These are phyloP conservation scores for Suillus spraguei DNA, from an alignment of 768 basidiomycete species.

Conservation along the genomic window DNA sequence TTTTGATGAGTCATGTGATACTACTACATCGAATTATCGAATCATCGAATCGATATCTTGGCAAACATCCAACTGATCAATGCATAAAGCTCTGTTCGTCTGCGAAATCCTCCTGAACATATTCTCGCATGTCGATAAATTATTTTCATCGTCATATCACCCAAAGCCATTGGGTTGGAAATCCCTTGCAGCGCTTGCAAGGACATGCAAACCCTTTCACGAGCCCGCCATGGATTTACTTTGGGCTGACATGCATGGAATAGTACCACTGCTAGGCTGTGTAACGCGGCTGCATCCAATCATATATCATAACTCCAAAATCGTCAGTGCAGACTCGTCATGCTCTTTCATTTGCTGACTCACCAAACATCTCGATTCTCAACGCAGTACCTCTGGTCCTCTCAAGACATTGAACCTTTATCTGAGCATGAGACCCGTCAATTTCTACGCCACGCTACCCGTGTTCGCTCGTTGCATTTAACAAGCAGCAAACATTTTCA, in stretches of 20 bases:
- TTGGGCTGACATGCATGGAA: conserved; percentile 1
- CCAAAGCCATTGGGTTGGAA: not conserved
- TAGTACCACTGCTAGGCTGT: conserved; percentile 1
- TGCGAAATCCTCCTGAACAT: not conserved
- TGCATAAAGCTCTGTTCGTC: not conserved
- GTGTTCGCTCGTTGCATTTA: not conserved
- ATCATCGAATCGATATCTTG: too few relatives aligned
- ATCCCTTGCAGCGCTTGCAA: conserved; percentile 1
- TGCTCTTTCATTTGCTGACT: not conserved
- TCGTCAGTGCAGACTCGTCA: not conserved
- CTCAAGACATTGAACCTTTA: not conserved
- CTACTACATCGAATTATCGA: too few relatives aligned
- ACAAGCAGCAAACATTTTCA: not conserved
- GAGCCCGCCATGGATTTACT: conserved; percentile 3
- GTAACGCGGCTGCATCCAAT: not conserved
- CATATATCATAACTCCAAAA: not conserved
- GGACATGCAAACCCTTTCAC: conserved; percentile 1
- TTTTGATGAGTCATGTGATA: too few relatives aligned
- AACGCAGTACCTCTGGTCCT: not conserved
- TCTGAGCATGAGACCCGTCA: not conserved
- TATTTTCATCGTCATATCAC: not conserved
- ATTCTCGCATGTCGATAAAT: not conserved
- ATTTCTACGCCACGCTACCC: not conserved
- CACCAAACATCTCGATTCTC: not conserved
- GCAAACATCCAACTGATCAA: not conserved